Base-by-base conservation (phyloP, 352 stramenopile genomes). In the Globisporangium uncinulatum region DNA sequence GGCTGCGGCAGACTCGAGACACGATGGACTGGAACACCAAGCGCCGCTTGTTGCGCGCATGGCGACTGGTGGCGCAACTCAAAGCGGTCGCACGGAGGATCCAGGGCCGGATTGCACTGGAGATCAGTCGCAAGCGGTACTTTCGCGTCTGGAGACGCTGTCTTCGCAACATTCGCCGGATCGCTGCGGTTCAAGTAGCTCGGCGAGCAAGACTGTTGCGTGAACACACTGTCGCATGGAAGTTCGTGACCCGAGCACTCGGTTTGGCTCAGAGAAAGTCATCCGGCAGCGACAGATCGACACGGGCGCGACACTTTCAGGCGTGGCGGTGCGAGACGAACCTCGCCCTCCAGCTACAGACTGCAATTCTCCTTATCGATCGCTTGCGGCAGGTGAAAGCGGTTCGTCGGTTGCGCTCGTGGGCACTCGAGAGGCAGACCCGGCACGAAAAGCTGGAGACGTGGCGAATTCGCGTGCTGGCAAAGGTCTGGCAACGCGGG, bases 191-290 rank as follows among this genome's bases (percentile, higher is more conserved):
- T n/a, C 32, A 31, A 13, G 17, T 8, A 4, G 42, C 15, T 3
- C 20, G 29, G 0, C 13, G 8, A 14, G 1, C 6, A 9, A 8
- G 20, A 0, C 24, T 24, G 17, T 4, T 46, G 9, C 46, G 4
- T 20, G 2, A 21, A 6, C 65, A 82, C 48, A 64, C 77, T 51
- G 6, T 29, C 34, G 62, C 55, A 0, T 82, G 73, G 73, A 44
- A 41, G 37, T 6, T 20, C 36, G 24, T 37, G 42, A 52, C 21
- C 8, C 63, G 42, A 63, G 70, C 62, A 24, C 52, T 70, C 21
- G 44, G 36, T 24, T 29, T 73, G 45, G 56, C 56, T 11, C 42
- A 29, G 31, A 54, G 59, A 19, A 58, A 19, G 9, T 24, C 36
- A 3, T 24, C 44, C 9, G 21, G 17, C 15, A 39, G 36, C 1